Evolutionary conservation across 441 rosid species (phyloP).

Genomic region (Jatropha multifida): DNA sequence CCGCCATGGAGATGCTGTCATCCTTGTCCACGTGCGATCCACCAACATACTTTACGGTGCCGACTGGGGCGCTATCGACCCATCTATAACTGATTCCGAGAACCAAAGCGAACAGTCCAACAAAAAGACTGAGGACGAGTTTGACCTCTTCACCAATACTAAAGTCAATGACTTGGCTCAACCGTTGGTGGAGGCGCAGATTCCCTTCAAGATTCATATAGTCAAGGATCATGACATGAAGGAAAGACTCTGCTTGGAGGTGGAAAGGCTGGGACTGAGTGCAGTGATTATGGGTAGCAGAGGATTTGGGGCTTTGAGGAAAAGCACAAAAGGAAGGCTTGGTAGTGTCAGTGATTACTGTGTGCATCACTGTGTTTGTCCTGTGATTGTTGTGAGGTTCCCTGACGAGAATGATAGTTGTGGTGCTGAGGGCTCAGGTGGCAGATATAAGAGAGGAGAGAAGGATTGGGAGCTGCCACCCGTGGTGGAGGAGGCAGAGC

Average conservation of each 20-base stretch:
- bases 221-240: conserved; percentile 90
- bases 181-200: conserved; percentile 58
- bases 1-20: conserved; percentile 69
- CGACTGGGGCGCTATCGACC: conserved; percentile 76
- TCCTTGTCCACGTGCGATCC: conserved; percentile 68
- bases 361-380: conserved; percentile 72
- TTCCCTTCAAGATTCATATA: conserved; percentile 74
- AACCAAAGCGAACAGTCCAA: conserved; percentile 39
- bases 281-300: conserved; percentile 77
- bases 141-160: conserved; percentile 55
- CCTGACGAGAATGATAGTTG: conserved; percentile 46
- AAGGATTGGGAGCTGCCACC: conserved; percentile 36
- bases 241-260: conserved; percentile 85
- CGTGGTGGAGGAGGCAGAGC: conserved; percentile 49
- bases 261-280: conserved; percentile 70
- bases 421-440: conserved; percentile 22
- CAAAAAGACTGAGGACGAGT: conserved; percentile 66
- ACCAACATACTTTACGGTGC: conserved; percentile 79
- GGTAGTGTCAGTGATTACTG: conserved; percentile 88
- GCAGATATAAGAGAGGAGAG: conserved; percentile 1
- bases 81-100: conserved; percentile 26
- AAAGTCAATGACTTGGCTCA: conserved; percentile 62
- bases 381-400: conserved; percentile 59
- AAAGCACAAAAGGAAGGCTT: conserved; percentile 48
- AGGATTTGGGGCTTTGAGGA: conserved; percentile 66